Conservation (phyloP, 2,329 filamentous ascomycete genomes). For the Uncinocarpus reesii region DNA sequence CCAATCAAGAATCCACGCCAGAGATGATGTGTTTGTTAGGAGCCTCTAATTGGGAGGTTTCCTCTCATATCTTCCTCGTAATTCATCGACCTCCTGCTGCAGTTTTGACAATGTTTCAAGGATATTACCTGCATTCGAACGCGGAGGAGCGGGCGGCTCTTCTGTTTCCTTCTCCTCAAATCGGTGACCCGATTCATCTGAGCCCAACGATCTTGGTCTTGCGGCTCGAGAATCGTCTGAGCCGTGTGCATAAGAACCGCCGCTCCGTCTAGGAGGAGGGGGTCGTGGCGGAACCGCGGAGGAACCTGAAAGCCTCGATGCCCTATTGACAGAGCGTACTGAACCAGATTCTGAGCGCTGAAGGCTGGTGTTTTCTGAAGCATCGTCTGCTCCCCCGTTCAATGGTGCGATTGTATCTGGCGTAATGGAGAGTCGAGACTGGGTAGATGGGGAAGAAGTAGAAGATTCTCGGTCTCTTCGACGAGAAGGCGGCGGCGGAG, state of each 20-base stretch:
- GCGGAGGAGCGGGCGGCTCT: constrained; percentile 23
- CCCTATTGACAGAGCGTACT: constrained; percentile 11
- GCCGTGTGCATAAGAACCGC: constrained; percentile 33
- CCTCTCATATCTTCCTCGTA: constrained; percentile 29
- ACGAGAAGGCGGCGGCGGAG: constrained; percentile 12
- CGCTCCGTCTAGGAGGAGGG: constrained; percentile 40
- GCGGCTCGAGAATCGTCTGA: constrained; percentile 26
- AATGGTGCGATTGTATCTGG: not conserved
- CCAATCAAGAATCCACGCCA: too few relatives aligned
- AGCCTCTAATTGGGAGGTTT: not conserved
- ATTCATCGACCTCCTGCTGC: constrained; percentile 63
- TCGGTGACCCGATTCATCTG: not conserved
- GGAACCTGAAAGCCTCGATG: constrained; percentile 23
- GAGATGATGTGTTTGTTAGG: too few relatives aligned
- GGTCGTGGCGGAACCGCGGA: constrained; percentile 34
- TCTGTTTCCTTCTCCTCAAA: not conserved
- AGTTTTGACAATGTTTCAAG: constrained; percentile 61
- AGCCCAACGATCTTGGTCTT: constrained; percentile 20
- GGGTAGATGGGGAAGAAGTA: constrained; percentile 6
- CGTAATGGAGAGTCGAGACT: not conserved
- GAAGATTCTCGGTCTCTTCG: constrained; percentile 10
- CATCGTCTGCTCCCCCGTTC: not conserved
- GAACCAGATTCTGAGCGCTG: constrained; percentile 10
- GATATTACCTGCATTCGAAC: constrained; percentile 47
- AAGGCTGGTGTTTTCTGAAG: constrained; percentile 3